Conservation (phyloP, 2,329 filamentous ascomycete genomes). For the Blastomyces gilchristii region DNA sequence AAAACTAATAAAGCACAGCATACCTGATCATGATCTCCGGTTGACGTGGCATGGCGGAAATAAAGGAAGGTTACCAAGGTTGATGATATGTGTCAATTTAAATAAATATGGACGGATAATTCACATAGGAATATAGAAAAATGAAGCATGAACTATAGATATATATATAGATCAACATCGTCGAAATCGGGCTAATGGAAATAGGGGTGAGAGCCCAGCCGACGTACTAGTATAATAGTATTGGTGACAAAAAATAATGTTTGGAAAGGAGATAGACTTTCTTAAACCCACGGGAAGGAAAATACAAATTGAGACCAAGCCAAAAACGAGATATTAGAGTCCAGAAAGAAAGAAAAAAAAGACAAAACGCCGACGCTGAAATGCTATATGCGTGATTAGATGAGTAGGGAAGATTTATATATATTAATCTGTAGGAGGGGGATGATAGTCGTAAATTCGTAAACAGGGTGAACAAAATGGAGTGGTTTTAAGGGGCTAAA, state of each 20-base stretch:
- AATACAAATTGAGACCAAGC: not conserved
- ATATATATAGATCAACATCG: not conserved
- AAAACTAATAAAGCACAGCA: not conserved
- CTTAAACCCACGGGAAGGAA: too few species aligned
- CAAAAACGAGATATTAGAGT: not conserved
- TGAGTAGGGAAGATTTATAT: not conserved
- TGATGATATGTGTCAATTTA: not conserved
- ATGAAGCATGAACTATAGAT: not conserved
- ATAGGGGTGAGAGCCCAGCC: not conserved
- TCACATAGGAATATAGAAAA: not conserved
- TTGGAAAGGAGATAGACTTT: not conserved
- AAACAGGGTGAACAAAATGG: conserved; percentile 4
- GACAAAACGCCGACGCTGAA: not conserved
- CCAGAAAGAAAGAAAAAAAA: conserved; percentile 5
- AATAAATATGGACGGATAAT: not conserved
- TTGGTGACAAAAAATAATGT: not conserved
- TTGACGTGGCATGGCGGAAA: not conserved
- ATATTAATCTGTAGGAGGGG: not conserved
- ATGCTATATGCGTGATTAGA: not conserved
- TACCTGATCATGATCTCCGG: not conserved
- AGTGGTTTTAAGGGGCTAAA: conserved; percentile 10
- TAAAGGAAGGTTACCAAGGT: not conserved
- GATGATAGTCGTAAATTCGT: not conserved
- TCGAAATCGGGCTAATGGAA: not conserved
- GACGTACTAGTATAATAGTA: not conserved